Base-by-base conservation (phyloP, 2,329 filamentous ascomycete genomes). In the Rhynchosporium graminicola region DNA sequence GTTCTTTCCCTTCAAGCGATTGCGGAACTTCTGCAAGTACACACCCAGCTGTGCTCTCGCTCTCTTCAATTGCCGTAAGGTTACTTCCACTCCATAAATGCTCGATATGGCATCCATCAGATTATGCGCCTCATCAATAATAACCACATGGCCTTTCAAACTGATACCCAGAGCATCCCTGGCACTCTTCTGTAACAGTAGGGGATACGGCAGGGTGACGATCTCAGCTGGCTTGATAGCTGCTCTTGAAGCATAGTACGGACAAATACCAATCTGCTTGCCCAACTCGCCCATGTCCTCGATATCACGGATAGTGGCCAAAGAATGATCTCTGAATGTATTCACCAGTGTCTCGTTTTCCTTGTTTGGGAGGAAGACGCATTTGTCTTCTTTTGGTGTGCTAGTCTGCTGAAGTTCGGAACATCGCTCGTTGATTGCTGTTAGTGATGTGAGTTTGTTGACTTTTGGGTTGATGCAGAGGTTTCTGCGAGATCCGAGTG, bases 51-150 rank as follows among this genome's bases (percentile, higher is more conserved):
- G 92, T 55, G 82, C 82, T 59, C 91, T 84, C 2, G 89, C 91
- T 63, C 83, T 82, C 56, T 85, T 85, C 20, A 98, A 79, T 65
- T 97, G 92, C 31, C 79, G 79, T 3, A 96, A 78, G 2, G 85
- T 85, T 26, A 98, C 82, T 42, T 90, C 86, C 0, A 91, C 86
- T 0, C 93, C 93, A 74, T 97, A 87, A 40, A 97, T 95, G 51
- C 87, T 89, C 15, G 91, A 85, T 51, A 99, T 91, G 0, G 94
- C 92, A 74, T 97, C 93, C 89, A 97, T 97, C 58, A 99, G 84
- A 72, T 99, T 99, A 74, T 99, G 95, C 0, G 95, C 95, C 78
- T 99, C 95, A 69, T 99, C 95, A 54, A 99, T 91, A 31, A 99
- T 90, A n/a, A 99, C 87, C 0, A 99, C 82, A 71, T 96, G 95